Conservation (phyloP, 495 filamentous ascomycete genomes). For the Hapsidospora chrysogenum region DNA sequence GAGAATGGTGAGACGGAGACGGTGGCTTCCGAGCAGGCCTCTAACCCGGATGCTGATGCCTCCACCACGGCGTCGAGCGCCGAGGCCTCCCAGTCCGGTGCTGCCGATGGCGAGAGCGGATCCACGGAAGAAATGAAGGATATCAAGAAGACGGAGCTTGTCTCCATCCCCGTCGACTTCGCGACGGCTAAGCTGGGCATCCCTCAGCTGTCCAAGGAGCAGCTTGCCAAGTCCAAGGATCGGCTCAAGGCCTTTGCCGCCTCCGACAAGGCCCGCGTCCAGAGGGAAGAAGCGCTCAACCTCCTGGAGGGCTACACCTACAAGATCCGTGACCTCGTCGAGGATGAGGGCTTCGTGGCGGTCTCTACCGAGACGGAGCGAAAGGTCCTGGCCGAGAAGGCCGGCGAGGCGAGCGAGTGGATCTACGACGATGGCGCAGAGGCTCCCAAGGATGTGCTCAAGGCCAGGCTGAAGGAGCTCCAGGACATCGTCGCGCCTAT, state of each 20-base stretch:
- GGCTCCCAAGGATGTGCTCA: constrained; percentile 53
- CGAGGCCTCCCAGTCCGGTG: constrained; percentile 19
- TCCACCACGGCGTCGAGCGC: constrained; percentile 14
- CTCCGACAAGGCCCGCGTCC: constrained; percentile 59
- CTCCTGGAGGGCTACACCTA: constrained; percentile 91
- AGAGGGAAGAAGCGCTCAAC: constrained; percentile 80
- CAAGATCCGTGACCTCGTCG: constrained; percentile 63
- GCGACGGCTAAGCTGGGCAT: constrained; percentile 43
- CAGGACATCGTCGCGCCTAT: constrained; percentile 55
- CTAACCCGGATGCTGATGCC: constrained; percentile 22
- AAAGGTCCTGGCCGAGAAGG: constrained; percentile 40
- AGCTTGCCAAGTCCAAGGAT: constrained; percentile 48
- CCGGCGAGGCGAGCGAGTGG: constrained; percentile 65
- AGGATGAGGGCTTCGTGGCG: constrained; percentile 53
- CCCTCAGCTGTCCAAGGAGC: constrained; percentile 34
- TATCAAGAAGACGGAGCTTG: constrained; percentile 45
- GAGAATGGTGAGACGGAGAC: constrained; percentile 30
- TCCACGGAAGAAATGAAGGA: constrained; percentile 22
- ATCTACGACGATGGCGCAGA: constrained; percentile 72
- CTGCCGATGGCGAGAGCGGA: constrained; percentile 26
- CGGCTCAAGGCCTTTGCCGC: constrained; percentile 66
- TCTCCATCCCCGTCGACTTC: constrained; percentile 54
- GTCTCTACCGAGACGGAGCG: constrained; percentile 50
- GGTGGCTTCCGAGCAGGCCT: constrained; percentile 21
- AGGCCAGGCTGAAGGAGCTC: constrained; percentile 51